Conservation (phyloP, 169 alveolate species). For the Theileria parva region DNA sequence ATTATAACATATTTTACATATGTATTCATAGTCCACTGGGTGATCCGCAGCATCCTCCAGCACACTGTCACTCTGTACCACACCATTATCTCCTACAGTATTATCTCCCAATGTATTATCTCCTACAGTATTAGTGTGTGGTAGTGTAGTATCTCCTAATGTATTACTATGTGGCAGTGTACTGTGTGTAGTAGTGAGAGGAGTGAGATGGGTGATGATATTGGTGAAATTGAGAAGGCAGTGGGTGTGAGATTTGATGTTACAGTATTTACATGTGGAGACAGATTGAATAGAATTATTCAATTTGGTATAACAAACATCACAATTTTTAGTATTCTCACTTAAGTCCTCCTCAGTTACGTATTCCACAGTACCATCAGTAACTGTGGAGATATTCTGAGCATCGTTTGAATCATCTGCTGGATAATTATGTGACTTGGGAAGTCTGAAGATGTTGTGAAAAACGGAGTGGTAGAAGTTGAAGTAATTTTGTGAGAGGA, state of each 20-base stretch:
- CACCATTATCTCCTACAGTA: no score
- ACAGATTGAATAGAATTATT: neutral
- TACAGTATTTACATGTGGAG: conserved; percentile 16
- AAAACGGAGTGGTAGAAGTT: neutral
- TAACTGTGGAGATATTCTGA: no score
- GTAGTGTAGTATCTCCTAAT: no score
- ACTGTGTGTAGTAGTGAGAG: no score
- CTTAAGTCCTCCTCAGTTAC: neutral
- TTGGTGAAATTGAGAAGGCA: neutral
- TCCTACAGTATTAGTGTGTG: no score
- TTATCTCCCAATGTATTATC: no score
- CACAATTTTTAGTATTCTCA: conserved; percentile 2
- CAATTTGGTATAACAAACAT: neutral
- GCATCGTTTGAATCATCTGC: no score
- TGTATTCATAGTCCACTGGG: neutral
- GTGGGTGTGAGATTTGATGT: neutral
- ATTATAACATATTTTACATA: conserved; percentile 13
- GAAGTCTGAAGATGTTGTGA: neutral
- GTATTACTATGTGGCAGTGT: no score
- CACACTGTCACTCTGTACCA: neutral
- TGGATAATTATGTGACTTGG: no score
- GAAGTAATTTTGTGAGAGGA: neutral
- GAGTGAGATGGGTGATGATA: neutral
- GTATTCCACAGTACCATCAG: neutral
- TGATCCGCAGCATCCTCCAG: neutral